Evolutionary conservation across 177 flowering plant genomes (phyloP), one percentile per base, ranked within the genome.

Genomic region (Vitis hybrid): DNA sequence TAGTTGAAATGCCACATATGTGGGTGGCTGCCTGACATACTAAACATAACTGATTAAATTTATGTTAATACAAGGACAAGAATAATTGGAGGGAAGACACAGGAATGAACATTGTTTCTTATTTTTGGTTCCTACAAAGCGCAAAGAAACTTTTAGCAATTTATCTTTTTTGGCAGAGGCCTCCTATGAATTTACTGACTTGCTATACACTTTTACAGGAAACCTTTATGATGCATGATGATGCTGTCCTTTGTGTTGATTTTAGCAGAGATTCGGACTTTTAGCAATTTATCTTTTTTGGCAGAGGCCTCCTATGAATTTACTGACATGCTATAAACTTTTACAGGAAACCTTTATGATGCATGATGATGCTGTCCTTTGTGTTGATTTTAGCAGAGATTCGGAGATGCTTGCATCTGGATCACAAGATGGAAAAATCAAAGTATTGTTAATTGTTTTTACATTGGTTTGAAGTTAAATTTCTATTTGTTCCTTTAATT

Each of bases 341-440:
- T 58, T 70, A 72, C 90, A 95, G 99, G 99, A 95, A 78, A 81
- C 89, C 55, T 96, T 93, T 82, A 96, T 96, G 98, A 91, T 96
- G 98, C 99, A 96, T 76, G 97, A 96, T 69, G 99, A 91, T 73
- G 86, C 98, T 68, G 95, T 89, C 70, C 89, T 95, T 65, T 93
- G 95, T 85, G 90, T 89, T 74, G 97, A 96, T 82, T 96, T 96
- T 77, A 93, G 97, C 76, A 86, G 94, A 82, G 99, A 96, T 69
- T 93, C 99, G 1, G 98, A 96, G 78, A 85, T 96, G 98, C 86
- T 96, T 79, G 98, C 97, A 57, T 92, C 99, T 76, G 99, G 99
- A 33, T 90, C 98, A 68, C 92, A 94, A 78, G 99, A 94, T 81
- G 99, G 99, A 70, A 96, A 94, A 74, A 92, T 96, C 67, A 96